These are phyloP conservation scores for Mrakia hoshinonis DNA, from an alignment of 768 basidiomycete genomes.

Conservation along the genomic window DNA sequence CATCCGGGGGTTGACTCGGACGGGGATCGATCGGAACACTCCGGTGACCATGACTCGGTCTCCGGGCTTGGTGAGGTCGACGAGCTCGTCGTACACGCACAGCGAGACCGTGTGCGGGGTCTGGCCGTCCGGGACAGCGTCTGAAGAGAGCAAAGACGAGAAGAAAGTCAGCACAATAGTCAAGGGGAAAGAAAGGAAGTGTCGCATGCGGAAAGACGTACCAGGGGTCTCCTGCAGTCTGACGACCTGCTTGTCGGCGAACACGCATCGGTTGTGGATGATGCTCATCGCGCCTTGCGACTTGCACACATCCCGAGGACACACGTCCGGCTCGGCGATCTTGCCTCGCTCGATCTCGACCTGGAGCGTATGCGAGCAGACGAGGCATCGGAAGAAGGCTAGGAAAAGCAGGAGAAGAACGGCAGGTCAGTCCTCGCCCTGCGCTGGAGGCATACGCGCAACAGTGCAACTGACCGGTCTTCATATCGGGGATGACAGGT, in stretches of 20 bases:
- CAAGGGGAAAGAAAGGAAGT: neutral
- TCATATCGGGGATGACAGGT: constrained; percentile 98
- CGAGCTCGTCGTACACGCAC: constrained; percentile 96
- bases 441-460: no score
- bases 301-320: constrained; percentile 87
- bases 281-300: constrained; percentile 83
- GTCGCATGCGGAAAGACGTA: constrained; percentile 27
- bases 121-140: constrained; percentile 94
- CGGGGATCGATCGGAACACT: constrained; percentile 88
- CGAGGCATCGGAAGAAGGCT: constrained; percentile 94
- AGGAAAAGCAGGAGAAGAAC: constrained; percentile 33
- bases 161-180: neutral
- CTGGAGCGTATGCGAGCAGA: constrained; percentile 92
- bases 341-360: constrained; percentile 97
- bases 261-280: constrained; percentile 93
- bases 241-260: constrained; percentile 90
- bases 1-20: constrained; percentile 87
- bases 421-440: constrained; percentile 4
- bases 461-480: constrained; percentile 46
- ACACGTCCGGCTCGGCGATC: constrained; percentile 83
- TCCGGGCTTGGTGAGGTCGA: constrained; percentile 92
- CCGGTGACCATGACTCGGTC: constrained; percentile 84
- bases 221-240: constrained; percentile 88
- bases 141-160: constrained; percentile 37
- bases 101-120: constrained; percentile 95